These are phyloP conservation scores for Diplogelasinospora grovesii DNA, from an alignment of 495 filamentous ascomycete species.

Conservation along the genomic window DNA sequence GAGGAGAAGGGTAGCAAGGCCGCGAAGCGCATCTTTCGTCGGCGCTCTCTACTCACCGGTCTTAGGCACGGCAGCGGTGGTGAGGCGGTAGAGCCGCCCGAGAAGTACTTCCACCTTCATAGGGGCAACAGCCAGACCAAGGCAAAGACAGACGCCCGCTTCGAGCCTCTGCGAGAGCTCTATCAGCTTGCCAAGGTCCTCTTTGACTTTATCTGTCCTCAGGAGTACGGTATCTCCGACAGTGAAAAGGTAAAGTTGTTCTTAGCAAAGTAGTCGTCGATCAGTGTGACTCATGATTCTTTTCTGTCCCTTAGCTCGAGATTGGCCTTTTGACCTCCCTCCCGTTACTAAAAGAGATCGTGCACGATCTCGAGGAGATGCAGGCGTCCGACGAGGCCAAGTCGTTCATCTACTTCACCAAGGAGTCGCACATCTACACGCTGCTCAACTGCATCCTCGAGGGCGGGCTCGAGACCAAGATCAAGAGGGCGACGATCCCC, in stretches of 20 bases:
- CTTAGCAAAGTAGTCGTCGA: too few relatives aligned
- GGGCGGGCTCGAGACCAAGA: slow-evolving; percentile 89
- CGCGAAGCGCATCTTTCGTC: slow-evolving; percentile 46
- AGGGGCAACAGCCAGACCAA: slow-evolving; percentile 70
- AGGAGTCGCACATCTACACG: slow-evolving; percentile 97
- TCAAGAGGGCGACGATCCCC: slow-evolving; percentile 81
- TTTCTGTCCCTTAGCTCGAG: slow-evolving; percentile 51
- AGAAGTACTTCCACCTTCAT: slow-evolving; percentile 83
- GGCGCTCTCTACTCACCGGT: slow-evolving; percentile 43
- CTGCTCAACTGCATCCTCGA: slow-evolving; percentile 96
- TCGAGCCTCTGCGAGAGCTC: slow-evolving; percentile 82
- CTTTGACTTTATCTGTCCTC: slow-evolving; percentile 96
- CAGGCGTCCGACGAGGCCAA: slow-evolving; percentile 90
- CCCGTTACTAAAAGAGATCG: slow-evolving; percentile 90
- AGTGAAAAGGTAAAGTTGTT: slow-evolving; percentile 62
- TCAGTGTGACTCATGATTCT: too few relatives aligned
- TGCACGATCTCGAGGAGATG: slow-evolving; percentile 93
- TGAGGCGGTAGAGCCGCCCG: slow-evolving; percentile 40
- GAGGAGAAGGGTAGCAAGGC: slow-evolving; percentile 31
- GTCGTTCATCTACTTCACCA: slow-evolving; percentile 97
- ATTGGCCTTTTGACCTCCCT: slow-evolving; percentile 92
- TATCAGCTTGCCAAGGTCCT: slow-evolving; percentile 90
- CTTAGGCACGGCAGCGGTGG: slow-evolving; percentile 27
- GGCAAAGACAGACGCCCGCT: slow-evolving; percentile 73
- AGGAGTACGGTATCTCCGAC: slow-evolving; percentile 94